Evolutionary conservation across 352 stramenopile species (phyloP).

Genomic region (Pythium periplocum): DNA sequence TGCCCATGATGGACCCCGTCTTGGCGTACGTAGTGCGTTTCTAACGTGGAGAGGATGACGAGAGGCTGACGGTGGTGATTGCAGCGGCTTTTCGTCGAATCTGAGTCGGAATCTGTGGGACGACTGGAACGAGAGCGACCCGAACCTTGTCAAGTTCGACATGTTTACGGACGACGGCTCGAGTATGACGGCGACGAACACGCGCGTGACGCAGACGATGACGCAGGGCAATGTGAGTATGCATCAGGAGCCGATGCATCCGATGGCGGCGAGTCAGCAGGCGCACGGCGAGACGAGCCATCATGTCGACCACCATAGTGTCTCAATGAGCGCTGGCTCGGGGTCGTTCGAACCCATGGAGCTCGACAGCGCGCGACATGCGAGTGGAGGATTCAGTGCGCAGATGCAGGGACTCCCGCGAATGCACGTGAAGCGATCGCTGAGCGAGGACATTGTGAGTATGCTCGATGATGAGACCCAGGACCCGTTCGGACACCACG

Average conservation of each 20-base stretch:
- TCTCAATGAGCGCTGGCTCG: not conserved
- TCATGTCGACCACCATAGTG: not conserved
- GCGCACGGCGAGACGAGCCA: not conserved
- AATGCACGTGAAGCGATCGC: slow-evolving; percentile 38
- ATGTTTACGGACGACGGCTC: slow-evolving; percentile 36
- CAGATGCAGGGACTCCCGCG: slow-evolving; percentile 17
- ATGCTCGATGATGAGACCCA: slow-evolving; percentile 55
- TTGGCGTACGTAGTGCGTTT: slow-evolving; percentile 39
- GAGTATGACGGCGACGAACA: not conserved
- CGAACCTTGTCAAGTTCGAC: slow-evolving; percentile 64
- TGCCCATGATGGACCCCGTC: slow-evolving; percentile 46
- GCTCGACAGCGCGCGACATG: no score
- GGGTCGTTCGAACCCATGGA: not conserved
- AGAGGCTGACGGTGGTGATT: slow-evolving; percentile 1
- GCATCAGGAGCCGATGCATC: not conserved
- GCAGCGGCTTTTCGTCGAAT: slow-evolving; percentile 70
- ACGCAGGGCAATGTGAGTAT: not conserved
- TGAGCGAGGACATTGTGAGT: slow-evolving; percentile 76
- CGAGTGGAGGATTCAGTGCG: not conserved
- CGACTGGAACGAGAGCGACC: slow-evolving; percentile 82
- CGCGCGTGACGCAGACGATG: not conserved
- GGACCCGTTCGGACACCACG: slow-evolving; percentile 4
- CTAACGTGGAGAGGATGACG: not conserved
- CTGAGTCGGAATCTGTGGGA: slow-evolving; percentile 85
- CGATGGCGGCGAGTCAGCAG: not conserved